These are phyloP conservation scores for Podospora pseudocomata DNA, from an alignment of 495 filamentous ascomycete genomes.

Conservation along the genomic window DNA sequence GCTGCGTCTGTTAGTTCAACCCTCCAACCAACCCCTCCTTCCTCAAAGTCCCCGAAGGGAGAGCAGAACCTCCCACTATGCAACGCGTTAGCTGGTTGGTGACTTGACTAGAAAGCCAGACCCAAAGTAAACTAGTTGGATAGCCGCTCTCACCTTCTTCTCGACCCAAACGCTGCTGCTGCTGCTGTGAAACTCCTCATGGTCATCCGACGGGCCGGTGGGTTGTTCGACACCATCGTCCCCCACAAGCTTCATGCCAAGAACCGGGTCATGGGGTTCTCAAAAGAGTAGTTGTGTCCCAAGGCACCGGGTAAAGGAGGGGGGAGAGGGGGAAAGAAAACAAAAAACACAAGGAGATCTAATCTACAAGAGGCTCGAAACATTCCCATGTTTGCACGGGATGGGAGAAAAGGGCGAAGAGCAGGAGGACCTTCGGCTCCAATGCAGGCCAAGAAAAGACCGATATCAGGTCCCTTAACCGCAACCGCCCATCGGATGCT, in stretches of 20 bases:
- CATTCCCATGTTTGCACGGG: background rate
- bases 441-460: constrained; percentile 3
- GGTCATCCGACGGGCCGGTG: constrained; percentile 13
- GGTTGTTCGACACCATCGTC: background rate
- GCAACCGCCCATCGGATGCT: constrained; percentile 11
- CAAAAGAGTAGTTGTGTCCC: background rate
- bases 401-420: no score
- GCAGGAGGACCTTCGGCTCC: background rate
- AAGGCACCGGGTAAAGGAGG: background rate
- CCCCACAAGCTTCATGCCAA: background rate
- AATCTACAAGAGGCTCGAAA: background rate
- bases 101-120: background rate
- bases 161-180: constrained; percentile 15
- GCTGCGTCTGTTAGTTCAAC: background rate
- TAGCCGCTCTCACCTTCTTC: background rate
- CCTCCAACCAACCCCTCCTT: background rate
- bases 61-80: no score
- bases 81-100: background rate
- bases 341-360: background rate
- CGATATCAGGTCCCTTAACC: constrained; percentile 1
- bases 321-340: background rate
- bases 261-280: background rate
- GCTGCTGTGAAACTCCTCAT: constrained; percentile 22
- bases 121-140: constrained; percentile 2
- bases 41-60: background rate